Evolutionary conservation across 306 rosid species (phyloP).

Genomic region (Corylus americana): DNA sequence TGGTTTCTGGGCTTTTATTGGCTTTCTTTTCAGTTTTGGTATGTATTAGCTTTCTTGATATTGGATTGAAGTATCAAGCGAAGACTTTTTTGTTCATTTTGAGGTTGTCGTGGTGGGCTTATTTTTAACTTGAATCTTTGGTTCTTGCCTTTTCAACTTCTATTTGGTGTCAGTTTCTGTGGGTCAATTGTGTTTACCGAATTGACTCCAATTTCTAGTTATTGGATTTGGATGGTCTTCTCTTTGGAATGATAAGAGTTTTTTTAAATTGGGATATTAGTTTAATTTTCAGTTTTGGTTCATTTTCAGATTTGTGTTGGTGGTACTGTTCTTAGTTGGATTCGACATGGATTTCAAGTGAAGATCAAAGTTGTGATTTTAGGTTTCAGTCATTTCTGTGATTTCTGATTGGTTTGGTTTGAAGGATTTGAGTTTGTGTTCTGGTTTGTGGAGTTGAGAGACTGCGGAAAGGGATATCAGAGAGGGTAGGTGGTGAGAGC

Average conservation of each 20-base stretch:
- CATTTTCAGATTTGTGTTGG: slow-evolving; percentile 32
- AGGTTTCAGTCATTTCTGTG: slow-evolving; percentile 22
- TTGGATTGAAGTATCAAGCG: slow-evolving; percentile 21
- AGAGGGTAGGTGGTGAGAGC: slow-evolving; percentile 22
- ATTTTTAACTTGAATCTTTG: slow-evolving; percentile 18
- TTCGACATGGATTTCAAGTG: slow-evolving; percentile 36
- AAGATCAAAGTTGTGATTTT: slow-evolving; percentile 33
- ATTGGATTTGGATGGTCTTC: slow-evolving; percentile 14
- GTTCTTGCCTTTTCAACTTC: background rate
- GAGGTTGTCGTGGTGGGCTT: slow-evolving; percentile 15
- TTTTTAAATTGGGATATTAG: slow-evolving; percentile 10
- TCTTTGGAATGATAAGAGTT: slow-evolving; percentile 10
- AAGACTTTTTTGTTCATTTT: slow-evolving; percentile 12
- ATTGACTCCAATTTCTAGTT: slow-evolving; percentile 26
- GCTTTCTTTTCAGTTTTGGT: background rate
- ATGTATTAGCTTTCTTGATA: slow-evolving; percentile 15
- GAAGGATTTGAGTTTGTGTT: background rate
- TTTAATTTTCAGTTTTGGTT: slow-evolving; percentile 27
- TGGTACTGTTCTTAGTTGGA: slow-evolving; percentile 32
- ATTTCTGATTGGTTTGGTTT: slow-evolving; percentile 19
- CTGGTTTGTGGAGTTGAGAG: slow-evolving; percentile 28
- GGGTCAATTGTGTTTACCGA: slow-evolving; percentile 8
- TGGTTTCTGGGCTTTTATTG: slow-evolving; percentile 22
- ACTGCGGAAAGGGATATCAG: slow-evolving; percentile 25
- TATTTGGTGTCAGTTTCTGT: slow-evolving; percentile 6